Conservation (phyloP, 2,329 filamentous ascomycete species). For the Furcasterigmium furcatum region DNA sequence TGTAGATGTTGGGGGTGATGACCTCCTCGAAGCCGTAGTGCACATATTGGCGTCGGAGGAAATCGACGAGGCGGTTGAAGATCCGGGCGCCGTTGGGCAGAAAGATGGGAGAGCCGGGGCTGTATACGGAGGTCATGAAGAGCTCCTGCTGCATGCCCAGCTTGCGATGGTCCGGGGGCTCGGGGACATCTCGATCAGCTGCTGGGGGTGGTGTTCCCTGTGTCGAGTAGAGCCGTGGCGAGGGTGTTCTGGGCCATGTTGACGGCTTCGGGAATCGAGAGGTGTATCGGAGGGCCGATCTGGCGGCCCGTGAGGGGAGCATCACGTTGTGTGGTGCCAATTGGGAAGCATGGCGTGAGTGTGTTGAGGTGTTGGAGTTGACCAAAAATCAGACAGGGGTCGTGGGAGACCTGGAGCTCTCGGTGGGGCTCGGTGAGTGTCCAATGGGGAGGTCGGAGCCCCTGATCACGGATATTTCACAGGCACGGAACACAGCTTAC, state of each 20-base stretch:
- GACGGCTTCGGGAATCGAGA: background rate
- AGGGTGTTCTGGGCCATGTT: background rate
- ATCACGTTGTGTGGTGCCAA: conserved; percentile 14
- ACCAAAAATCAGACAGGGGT: background rate
- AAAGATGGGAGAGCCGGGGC: conserved; percentile 82
- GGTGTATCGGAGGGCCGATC: conserved; percentile 11
- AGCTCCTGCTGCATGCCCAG: conserved; percentile 67
- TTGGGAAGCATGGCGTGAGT: conserved; percentile 1
- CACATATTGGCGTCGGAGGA: conserved; percentile 79
- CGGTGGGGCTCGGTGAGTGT: no score
- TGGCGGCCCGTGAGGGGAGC: conserved; percentile 17
- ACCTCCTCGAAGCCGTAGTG: conserved; percentile 86
- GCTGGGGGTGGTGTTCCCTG: conserved; percentile 1
- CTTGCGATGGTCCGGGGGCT: conserved; percentile 54
- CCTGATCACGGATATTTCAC: no score
- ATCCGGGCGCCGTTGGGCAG: conserved; percentile 77
- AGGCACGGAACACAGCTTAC: no score
- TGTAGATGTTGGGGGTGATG: conserved; percentile 87
- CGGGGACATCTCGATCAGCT: conserved; percentile 1
- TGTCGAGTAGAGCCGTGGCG: conserved; percentile 8
- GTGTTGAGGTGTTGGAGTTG: background rate
- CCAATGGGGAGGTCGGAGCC: no score
- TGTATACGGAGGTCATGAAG: conserved; percentile 76
- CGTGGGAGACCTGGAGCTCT: no score
- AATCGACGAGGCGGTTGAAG: conserved; percentile 79